These are phyloP conservation scores for Emmonsiellopsis sp. DNA, from an alignment of 2,329 filamentous ascomycete species.

Conservation along the genomic window DNA sequence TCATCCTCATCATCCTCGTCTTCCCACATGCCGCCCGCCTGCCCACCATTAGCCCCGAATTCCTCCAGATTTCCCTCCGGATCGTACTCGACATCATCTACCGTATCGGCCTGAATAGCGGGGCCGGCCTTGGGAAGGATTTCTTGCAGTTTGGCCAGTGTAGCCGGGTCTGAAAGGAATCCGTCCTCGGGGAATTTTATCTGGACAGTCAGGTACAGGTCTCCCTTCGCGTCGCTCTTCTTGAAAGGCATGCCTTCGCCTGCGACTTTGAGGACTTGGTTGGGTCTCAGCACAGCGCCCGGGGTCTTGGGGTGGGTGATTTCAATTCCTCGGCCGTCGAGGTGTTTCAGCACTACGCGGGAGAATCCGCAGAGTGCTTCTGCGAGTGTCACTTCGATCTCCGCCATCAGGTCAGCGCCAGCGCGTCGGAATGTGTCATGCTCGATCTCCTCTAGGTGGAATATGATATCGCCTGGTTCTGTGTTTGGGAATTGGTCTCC, in stretches of 20 bases:
- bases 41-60: conserved; percentile 36
- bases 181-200: conserved; percentile 81
- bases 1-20: conserved; percentile 38
- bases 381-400: conserved; percentile 68
- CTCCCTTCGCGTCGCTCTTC: conserved; percentile 70
- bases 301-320: conserved; percentile 65
- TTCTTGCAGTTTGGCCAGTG: conserved; percentile 61
- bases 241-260: conserved; percentile 95
- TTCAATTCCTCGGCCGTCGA: conserved; percentile 84
- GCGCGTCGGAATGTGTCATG: conserved; percentile 76
- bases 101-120: conserved; percentile 58
- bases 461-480: conserved; percentile 86
- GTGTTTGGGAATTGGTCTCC: conserved; percentile 87
- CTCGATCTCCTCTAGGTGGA: conserved; percentile 70
- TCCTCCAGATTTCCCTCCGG: conserved; percentile 75
- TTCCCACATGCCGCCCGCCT: conserved; percentile 36
- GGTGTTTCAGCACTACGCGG: conserved; percentile 78
- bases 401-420: conserved; percentile 73
- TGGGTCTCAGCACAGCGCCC: conserved; percentile 73
- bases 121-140: conserved; percentile 58
- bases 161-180: conserved; percentile 65
- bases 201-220: conserved; percentile 78
- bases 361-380: conserved; percentile 87
- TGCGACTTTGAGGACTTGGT: conserved; percentile 72
- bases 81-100: conserved; percentile 84